These are phyloP conservation scores for Rhodocollybia butyracea DNA, from an alignment of 768 basidiomycete genomes.

Conservation along the genomic window DNA sequence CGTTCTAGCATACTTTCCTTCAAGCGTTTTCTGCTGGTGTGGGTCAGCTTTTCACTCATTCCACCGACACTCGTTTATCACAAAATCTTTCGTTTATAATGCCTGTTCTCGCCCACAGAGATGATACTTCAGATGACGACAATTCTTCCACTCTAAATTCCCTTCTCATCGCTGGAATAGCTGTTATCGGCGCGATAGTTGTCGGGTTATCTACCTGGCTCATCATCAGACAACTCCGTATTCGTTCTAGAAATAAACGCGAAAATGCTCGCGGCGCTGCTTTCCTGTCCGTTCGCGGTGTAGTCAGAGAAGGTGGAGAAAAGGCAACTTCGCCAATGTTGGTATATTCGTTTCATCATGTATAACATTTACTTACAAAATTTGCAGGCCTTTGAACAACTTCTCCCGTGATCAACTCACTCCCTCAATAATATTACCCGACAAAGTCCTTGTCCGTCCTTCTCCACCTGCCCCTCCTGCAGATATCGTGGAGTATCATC, in stretches of 20 bases:
- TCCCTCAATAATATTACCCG: constrained; percentile 50
- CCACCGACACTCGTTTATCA: neutral
- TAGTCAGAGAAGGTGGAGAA: constrained; percentile 35
- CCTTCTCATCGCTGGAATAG: constrained; percentile 49
- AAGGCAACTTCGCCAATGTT: constrained; percentile 19
- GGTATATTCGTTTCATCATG: too few relatives aligned
- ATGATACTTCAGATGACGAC: neutral
- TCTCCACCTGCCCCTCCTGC: constrained; percentile 28
- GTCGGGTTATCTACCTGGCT: constrained; percentile 42
- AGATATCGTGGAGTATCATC: constrained; percentile 43
- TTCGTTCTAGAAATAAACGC: constrained; percentile 32
- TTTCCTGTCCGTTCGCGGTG: constrained; percentile 47
- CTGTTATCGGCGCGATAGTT: constrained; percentile 39
- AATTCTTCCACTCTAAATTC: constrained; percentile 14
- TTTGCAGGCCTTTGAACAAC: too few relatives aligned
- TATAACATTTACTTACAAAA: too few relatives aligned
- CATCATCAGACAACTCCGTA: constrained; percentile 35
- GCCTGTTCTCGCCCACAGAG: neutral
- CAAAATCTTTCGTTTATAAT: neutral
- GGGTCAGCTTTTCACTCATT: neutral
- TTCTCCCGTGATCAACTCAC: constrained; percentile 44
- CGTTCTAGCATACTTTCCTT: too few relatives aligned
- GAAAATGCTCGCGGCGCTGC: constrained; percentile 36
- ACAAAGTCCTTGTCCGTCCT: constrained; percentile 38
- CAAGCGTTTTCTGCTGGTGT: neutral